phyloP scores from a whole-genome alignment of 2,329 filamentous ascomycete genomes.

The Trematosphaeria pertusa region DNA sequence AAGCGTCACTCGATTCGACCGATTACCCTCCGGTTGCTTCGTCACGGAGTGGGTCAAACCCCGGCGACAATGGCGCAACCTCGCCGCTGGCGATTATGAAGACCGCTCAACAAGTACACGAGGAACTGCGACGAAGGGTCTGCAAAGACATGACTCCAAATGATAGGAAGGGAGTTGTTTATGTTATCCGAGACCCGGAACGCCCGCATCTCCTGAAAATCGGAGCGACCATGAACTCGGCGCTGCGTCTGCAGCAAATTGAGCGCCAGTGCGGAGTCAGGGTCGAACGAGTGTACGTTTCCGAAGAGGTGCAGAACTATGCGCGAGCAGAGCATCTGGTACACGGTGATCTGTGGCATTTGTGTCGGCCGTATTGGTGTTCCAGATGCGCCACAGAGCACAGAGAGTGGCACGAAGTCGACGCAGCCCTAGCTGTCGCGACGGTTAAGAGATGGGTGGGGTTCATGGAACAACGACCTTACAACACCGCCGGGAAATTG shows the following conservation, averaged over 20 bases:
- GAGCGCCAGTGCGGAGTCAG: conserved; percentile 3
- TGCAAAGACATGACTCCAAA: conserved; percentile 1
- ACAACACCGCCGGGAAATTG: background rate
- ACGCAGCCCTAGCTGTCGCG: background rate
- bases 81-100: background rate
- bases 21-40: too few relatives aligned
- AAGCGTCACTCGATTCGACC: too few relatives aligned
- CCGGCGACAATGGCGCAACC: too few relatives aligned
- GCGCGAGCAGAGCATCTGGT: background rate
- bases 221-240: conserved; percentile 9
- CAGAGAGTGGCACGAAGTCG: conserved; percentile 3
- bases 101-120: conserved; percentile 9
- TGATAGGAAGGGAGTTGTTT: conserved; percentile 4
- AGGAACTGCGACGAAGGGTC: conserved; percentile 6
- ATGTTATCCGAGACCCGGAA: conserved; percentile 12
- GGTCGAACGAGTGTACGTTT: conserved; percentile 2
- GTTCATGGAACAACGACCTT: background rate
- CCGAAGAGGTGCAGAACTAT: conserved; percentile 1
- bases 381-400: background rate
- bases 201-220: conserved; percentile 14
- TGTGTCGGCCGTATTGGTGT: background rate
- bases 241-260: background rate
- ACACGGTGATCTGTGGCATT: background rate
- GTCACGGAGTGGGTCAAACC: too few relatives aligned
- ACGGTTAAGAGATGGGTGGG: conserved; percentile 2